phyloP scores from a whole-genome alignment of 1,284 basidiomycete genomes.

The Ceratobasidium papillatum region DNA sequence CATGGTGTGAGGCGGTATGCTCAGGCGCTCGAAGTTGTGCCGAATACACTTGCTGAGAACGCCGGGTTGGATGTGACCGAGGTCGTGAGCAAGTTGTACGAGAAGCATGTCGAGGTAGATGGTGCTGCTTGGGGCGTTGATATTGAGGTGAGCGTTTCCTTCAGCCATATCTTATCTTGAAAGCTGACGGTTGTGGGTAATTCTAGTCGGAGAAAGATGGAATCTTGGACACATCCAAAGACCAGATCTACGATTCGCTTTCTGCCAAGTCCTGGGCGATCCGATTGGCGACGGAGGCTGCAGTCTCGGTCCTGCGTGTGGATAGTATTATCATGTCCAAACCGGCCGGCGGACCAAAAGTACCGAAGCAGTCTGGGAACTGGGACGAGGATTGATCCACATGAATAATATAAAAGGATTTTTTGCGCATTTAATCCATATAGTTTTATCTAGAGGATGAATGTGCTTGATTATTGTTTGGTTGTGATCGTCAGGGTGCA shows the following conservation, averaged over 20 bases:
- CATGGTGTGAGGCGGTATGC: constrained; percentile 95
- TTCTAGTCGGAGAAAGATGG: constrained; percentile 79
- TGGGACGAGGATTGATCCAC: constrained; percentile 73
- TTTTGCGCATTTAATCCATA: constrained; percentile 11
- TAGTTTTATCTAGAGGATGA: not conserved
- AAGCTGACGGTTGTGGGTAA: too few relatives aligned
- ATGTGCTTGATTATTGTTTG: not conserved
- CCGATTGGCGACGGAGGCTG: constrained; percentile 90
- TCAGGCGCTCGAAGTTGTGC: constrained; percentile 90
- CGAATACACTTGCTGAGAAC: constrained; percentile 94
- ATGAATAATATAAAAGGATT: constrained; percentile 2
- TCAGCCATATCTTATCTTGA: too few relatives aligned
- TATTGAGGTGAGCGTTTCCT: constrained; percentile 79
- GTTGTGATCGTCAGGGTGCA: not conserved
- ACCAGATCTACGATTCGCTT: constrained; percentile 82
- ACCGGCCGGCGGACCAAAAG: constrained; percentile 85
- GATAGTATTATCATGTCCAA: constrained; percentile 99
- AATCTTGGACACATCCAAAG: constrained; percentile 65
- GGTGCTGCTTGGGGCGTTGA: constrained; percentile 89
- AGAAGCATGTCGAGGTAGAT: constrained; percentile 80
- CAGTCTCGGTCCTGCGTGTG: constrained; percentile 91
- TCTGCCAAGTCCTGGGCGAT: constrained; percentile 92
- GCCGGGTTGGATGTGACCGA: constrained; percentile 95
- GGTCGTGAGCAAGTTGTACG: constrained; percentile 86
- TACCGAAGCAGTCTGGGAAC: constrained; percentile 82